phyloP scores from a whole-genome alignment of 2,329 filamentous ascomycete species.

The Davidsoniella eucalypti region DNA sequence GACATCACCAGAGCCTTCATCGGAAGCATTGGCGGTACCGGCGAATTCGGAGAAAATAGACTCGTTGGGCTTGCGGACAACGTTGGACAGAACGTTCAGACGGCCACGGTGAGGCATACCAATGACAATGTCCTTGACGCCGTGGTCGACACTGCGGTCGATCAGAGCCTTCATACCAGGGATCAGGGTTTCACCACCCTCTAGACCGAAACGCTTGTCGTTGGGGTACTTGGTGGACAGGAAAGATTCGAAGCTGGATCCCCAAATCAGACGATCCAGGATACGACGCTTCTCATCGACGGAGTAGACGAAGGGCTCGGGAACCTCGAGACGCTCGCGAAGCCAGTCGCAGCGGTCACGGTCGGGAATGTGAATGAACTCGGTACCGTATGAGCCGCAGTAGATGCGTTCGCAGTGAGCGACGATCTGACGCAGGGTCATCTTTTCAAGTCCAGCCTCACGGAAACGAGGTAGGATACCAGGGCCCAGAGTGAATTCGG shows the following conservation, averaged over 20 bases:
- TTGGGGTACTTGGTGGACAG: conserved; percentile 96
- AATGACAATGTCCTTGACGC: conserved; percentile 97
- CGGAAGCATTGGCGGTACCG: conserved; percentile 69
- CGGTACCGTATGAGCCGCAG: conserved; percentile 91
- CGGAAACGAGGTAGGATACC: conserved; percentile 92
- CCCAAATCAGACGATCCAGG: conserved; percentile 95
- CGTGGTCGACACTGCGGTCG: conserved; percentile 94
- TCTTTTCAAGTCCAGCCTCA: conserved; percentile 75
- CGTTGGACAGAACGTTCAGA: conserved; percentile 94
- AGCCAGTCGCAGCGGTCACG: conserved; percentile 98
- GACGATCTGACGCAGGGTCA: conserved; percentile 91
- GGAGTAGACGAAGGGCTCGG: conserved; percentile 89
- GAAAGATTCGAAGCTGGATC: conserved; percentile 92
- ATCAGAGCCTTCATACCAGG: conserved; percentile 99
- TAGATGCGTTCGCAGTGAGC: conserved; percentile 88
- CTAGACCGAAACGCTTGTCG: conserved; percentile 96
- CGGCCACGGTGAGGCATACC: conserved; percentile 98
- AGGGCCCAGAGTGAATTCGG: conserved; percentile 80
- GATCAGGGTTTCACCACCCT: conserved; percentile 91
- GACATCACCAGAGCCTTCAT: conserved; percentile 95
- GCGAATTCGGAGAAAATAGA: conserved; percentile 99
- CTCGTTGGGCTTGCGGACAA: conserved; percentile 97
- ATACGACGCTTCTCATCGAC: conserved; percentile 97
- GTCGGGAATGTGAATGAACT: conserved; percentile 98
- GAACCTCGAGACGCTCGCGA: conserved; percentile 83